Evolutionary conservation across 169 alveolate genomes (phyloP), one percentile per base, ranked within the genome.

Genomic region (Eimeria maxima): DNA sequence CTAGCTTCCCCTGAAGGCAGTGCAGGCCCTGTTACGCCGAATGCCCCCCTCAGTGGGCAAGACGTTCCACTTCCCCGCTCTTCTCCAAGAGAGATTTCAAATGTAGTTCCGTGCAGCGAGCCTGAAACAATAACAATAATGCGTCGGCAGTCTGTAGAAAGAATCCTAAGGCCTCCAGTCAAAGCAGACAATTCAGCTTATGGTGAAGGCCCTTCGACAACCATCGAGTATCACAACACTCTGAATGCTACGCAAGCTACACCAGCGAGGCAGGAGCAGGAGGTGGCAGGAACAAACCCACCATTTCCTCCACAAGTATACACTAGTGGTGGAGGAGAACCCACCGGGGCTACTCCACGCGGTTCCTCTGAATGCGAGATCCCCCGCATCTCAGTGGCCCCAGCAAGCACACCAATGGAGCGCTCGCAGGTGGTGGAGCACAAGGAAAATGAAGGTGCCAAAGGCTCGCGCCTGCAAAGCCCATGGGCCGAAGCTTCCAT

Each of bases 401-500:
- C 45, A 47, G 45, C 20, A 0, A 80, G 16, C 89, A 24, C 11
- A 4, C 22, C 65, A 24, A 42, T n/a, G 27, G 69, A 80, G 89
- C 53, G 38, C 27, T 83, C 91, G 18, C 74, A 45, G 8, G n/a
- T 27, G 38, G 73, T 53, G 24, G 8, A 27, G 24, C 50, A 53
- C 7, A 27, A 27, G 63, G 73, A 18, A 18, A 33, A 29, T 27
- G 91, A 83, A 27, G 74, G 55, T 13, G 16, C 2, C 53, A n/a
- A 50, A 33, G 83, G 50, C 33, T 57, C 78, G 27, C 93, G 47
- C 53, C 29, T 27, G 73, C 83, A 87, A 42, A 87, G 81, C 38
- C 93, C 93, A 0, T 87, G 93, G 93, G 93, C 65, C 7, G 93
- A 87, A 60, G 93, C 93, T 10, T 87, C 93, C 14, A 60, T 87